Base-by-base conservation (phyloP, 352 stramenopile genomes). In the Elongisporangium senticosum region DNA sequence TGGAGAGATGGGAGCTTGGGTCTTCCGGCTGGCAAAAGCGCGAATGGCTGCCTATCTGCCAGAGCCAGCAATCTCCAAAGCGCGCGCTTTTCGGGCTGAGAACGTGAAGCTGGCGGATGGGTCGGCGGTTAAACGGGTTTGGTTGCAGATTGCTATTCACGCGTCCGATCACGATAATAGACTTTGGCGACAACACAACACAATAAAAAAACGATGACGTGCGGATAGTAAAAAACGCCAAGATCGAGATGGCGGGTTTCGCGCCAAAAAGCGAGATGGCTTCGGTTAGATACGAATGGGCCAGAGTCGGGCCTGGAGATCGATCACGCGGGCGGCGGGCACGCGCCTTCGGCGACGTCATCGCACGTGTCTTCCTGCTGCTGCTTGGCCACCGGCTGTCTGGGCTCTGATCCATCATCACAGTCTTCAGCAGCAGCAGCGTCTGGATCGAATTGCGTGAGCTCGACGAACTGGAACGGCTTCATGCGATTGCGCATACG, bases 401-500 rank as follows among this genome's bases (percentile, higher is more conserved):
- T 37, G 26, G 26, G 26, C 26, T 37, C 26, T 1, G 33, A 43
- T 43, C 13, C 33, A 17, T 43, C 33, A 17, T 43, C 33, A 4
- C 17, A 6, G 3, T 17, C 33, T 7, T 43, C 2, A 3, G 3
- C 33, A 17, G 23, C 23, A 26, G 23, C 23, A 26, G 23, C 5
- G 23, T 43, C 33, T 43, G 33, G 33, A 43, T 80, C 71, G 11
- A 83, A n/a, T 33, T 75, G 67, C 15, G 72, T 55, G 3, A 83
- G 56, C 37, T 83, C 72, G 20, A 81, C 55, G 43, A 83, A 75
- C 24, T 57, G 63, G 37, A 66, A 58, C 26, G 28, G 56, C 22
- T 72, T 55, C 7, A 72, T 40, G 20, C 62, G 61, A 19, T 57
- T 66, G 10, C 74, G 71, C 23, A 79, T 60, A 60, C 70, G 77